Conservation (phyloP, 2,329 filamentous ascomycete genomes). For the Diaporthe citriasiana region DNA sequence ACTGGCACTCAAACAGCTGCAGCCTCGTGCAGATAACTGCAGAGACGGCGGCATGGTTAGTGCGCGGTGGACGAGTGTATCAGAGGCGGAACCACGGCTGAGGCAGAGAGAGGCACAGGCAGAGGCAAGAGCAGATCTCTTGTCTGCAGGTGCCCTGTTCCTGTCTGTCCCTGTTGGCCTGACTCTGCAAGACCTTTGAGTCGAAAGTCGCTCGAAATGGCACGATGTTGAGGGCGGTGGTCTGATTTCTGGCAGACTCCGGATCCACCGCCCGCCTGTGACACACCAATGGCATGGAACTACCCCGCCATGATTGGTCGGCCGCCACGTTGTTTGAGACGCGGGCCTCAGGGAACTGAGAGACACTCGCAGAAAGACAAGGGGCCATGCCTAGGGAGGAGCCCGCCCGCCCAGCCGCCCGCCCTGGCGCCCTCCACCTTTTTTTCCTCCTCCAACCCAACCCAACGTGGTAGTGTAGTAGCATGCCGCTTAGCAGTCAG, state of each 20-base stretch:
- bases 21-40: slow-evolving; percentile 30
- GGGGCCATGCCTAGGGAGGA: background rate
- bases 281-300: slow-evolving; percentile 32
- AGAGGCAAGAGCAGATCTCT: background rate
- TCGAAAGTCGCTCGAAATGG: slow-evolving; percentile 36
- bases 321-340: slow-evolving; percentile 25
- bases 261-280: slow-evolving; percentile 35
- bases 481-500: no score
- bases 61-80: background rate
- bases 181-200: slow-evolving; percentile 32
- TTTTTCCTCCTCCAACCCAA: background rate
- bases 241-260: slow-evolving; percentile 39
- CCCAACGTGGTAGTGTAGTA: no score
- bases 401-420: no score
- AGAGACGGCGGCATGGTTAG: slow-evolving; percentile 22
- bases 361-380: background rate
- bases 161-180: slow-evolving; percentile 23
- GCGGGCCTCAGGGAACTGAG: slow-evolving; percentile 6
- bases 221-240: slow-evolving; percentile 33
- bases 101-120: background rate
- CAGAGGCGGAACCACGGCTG: slow-evolving; percentile 10
- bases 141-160: slow-evolving; percentile 30
- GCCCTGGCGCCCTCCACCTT: background rate
- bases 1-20: slow-evolving; percentile 3
- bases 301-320: slow-evolving; percentile 32